Evolutionary conservation across 768 basidiomycete genomes (phyloP).

Genomic region (Lactarius tabidus): DNA sequence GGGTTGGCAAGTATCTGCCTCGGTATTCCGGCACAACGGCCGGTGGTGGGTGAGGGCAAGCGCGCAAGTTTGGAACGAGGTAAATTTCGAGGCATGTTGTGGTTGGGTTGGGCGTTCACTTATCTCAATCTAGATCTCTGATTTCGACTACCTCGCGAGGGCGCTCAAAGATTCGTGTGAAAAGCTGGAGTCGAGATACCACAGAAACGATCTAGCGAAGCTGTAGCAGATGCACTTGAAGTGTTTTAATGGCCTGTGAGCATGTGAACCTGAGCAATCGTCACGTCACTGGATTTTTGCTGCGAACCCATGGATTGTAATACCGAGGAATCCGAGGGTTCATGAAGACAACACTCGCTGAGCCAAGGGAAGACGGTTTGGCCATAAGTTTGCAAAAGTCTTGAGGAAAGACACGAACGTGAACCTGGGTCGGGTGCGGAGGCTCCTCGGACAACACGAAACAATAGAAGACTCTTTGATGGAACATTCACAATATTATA

Average conservation of each 20-base stretch:
- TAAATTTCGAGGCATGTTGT: conserved; percentile 18
- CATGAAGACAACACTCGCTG: neutral
- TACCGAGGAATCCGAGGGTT: neutral
- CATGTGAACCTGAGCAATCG: neutral
- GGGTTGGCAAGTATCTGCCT: conserved; percentile 32
- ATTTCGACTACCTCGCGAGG: conserved; percentile 30
- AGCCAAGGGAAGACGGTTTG: neutral
- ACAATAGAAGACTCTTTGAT: neutral
- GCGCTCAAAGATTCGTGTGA: conserved; percentile 28
- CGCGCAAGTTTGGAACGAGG: conserved; percentile 39
- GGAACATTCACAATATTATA: too few species aligned
- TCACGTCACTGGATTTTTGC: neutral
- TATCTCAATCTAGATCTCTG: conserved; percentile 26
- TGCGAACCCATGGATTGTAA: neutral
- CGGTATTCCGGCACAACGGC: conserved; percentile 31
- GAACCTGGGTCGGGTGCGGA: too few species aligned
- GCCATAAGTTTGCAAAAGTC: neutral
- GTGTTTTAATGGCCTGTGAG: neutral
- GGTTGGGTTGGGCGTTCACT: neutral
- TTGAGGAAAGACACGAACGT: too few species aligned
- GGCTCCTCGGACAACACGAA: too few species aligned
- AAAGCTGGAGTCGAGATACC: conserved; percentile 22
- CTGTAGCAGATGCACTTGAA: neutral
- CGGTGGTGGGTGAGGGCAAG: conserved; percentile 37
- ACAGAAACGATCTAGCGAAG: neutral